Evolutionary conservation across 768 basidiomycete genomes (phyloP).

Genomic region (Hygrocybe coccinea): DNA sequence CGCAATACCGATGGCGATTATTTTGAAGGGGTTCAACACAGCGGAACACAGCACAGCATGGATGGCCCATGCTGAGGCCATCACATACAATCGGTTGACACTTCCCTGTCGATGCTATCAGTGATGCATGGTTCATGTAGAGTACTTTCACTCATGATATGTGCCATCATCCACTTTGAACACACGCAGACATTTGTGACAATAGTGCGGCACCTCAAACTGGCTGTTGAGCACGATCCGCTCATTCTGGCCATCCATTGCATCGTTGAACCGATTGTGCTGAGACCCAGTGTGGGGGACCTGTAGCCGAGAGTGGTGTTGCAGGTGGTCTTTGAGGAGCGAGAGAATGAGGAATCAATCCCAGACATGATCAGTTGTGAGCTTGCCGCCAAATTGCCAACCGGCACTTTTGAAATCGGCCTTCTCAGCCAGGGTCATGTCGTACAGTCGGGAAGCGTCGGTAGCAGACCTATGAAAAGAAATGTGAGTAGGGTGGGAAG

Average conservation of each 20-base stretch:
- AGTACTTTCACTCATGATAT: constrained; percentile 2
- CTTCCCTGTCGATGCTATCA: neutral
- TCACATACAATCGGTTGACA: constrained; percentile 8
- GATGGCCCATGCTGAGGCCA: constrained; percentile 14
- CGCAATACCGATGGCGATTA: constrained; percentile 19
- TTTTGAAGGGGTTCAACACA: too few relatives aligned
- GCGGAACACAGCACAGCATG: constrained; percentile 9
- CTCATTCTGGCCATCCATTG: constrained; percentile 25
- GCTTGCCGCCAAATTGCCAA: constrained; percentile 25
- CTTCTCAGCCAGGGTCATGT: constrained; percentile 7
- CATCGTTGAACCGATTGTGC: constrained; percentile 20
- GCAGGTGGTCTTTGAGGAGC: constrained; percentile 23
- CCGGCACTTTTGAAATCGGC: constrained; percentile 7
- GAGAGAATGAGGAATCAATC: too few relatives aligned
- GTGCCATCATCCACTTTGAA: too few relatives aligned
- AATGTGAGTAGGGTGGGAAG: neutral
- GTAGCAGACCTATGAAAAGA: constrained; percentile 14
- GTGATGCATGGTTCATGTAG: neutral
- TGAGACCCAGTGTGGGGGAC: constrained; percentile 26
- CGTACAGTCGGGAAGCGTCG: constrained; percentile 18
- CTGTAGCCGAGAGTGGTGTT: constrained; percentile 6
- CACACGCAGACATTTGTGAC: too few relatives aligned
- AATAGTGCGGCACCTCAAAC: too few relatives aligned
- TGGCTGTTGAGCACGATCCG: too few relatives aligned
- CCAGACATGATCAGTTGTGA: too few relatives aligned